These are phyloP conservation scores for Aspergillus japonicus DNA, from an alignment of 2,329 filamentous ascomycete genomes.

Conservation along the genomic window DNA sequence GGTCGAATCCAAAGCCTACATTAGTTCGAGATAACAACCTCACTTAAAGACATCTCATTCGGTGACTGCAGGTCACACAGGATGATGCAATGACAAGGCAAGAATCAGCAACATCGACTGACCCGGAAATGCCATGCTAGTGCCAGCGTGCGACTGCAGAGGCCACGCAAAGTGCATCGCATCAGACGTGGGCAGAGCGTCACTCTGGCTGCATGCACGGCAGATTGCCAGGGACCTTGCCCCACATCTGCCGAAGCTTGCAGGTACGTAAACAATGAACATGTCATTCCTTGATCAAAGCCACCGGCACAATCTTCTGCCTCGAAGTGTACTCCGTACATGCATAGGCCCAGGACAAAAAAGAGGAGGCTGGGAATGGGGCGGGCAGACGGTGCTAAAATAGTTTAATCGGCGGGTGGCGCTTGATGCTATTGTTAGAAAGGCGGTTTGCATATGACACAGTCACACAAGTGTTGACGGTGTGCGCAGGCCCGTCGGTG, in stretches of 20 bases:
- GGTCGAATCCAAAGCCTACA: not conserved
- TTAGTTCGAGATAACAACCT: not conserved
- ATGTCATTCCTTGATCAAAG: not conserved
- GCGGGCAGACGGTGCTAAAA: constrained; percentile 10
- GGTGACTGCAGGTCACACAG: not conserved
- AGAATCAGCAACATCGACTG: not conserved
- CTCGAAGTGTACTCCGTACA: not conserved
- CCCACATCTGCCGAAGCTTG: not conserved
- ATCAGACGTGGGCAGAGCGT: not conserved
- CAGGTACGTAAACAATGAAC: not conserved
- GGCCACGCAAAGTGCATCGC: not conserved
- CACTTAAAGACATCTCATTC: not conserved
- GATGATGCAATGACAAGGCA: not conserved
- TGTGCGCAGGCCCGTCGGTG: not conserved
- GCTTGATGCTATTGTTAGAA: constrained; percentile 6
- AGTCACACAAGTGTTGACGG: not conserved
- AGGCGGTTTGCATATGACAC: constrained; percentile 1
- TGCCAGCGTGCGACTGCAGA: not conserved
- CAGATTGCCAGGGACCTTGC: not conserved
- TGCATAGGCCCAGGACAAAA: constrained; percentile 3
- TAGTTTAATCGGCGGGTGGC: not conserved
- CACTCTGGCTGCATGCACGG: not conserved
- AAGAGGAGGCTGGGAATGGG: constrained; percentile 17
- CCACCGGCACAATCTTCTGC: not conserved
- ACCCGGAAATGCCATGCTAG: not conserved